Percentiles rank a stretch among this genome's conserved stretches.
phyloP scores from a whole-genome alignment of 495 filamentous ascomycete species.

The Chaetomium cochliodes region DNA sequence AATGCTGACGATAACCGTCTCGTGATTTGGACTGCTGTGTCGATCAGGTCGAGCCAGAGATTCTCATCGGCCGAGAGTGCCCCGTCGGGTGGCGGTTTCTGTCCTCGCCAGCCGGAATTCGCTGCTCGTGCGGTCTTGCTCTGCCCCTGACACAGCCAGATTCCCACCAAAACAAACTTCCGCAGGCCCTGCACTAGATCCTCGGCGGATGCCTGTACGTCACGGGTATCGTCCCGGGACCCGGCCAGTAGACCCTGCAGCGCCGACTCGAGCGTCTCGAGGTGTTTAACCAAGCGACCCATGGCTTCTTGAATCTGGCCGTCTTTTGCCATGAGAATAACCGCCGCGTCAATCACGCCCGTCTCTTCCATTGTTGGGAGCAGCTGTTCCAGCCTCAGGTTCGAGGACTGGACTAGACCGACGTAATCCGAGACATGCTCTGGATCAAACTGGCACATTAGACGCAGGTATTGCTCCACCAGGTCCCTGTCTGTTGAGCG shows the following conservation, averaged over 20 bases:
- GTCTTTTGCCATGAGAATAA: constrained; percentile 86
- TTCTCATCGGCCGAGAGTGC: constrained; percentile 72
- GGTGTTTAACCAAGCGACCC: constrained; percentile 73
- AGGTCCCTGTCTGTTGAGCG: constrained; percentile 51
- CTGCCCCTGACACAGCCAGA: constrained; percentile 94
- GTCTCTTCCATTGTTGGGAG: constrained; percentile 84
- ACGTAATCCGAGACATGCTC: constrained; percentile 84
- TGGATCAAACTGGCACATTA: constrained; percentile 83
- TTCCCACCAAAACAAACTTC: constrained; percentile 86
- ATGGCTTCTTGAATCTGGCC: constrained; percentile 83
- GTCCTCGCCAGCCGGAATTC: constrained; percentile 36
- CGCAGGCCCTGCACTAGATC: constrained; percentile 73
- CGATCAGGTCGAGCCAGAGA: constrained; percentile 90
- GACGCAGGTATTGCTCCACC: constrained; percentile 80
- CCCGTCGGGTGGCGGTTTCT: constrained; percentile 54
- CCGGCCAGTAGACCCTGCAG: constrained; percentile 65
- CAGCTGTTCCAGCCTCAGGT: constrained; percentile 77
- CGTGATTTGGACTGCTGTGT: constrained; percentile 76
- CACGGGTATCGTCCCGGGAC: constrained; percentile 49
- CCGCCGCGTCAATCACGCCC: constrained; percentile 88
- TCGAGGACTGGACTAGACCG: constrained; percentile 69
- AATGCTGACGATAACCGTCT: constrained; percentile 50
- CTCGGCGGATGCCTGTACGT: constrained; percentile 50
- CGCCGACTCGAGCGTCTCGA: constrained; percentile 74
- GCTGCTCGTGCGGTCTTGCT: constrained; percentile 56